Evolutionary conservation across 2,329 filamentous ascomycete genomes (phyloP).

Genomic region (Ramularia collo-cygni): DNA sequence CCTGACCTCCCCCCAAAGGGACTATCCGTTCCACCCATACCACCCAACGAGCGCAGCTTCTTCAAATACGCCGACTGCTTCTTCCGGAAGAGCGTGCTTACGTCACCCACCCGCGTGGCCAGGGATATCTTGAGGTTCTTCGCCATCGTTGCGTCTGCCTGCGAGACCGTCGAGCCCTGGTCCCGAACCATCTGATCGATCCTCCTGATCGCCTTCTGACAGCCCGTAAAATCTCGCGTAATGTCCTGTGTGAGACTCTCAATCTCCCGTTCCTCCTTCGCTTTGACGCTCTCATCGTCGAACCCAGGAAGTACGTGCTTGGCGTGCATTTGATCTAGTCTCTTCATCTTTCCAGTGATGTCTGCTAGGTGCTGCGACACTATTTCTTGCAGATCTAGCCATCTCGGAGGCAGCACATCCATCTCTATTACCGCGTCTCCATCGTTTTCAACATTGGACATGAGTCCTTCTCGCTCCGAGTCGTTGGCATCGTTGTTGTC

Average conservation of each 20-base stretch:
- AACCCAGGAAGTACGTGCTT: conserved; percentile 96
- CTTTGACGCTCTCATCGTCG: conserved; percentile 87
- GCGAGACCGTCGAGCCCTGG: conserved; percentile 64
- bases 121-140: conserved; percentile 91
- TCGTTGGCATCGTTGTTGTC: conserved; percentile 37
- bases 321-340: conserved; percentile 86
- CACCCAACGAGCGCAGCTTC: conserved; percentile 40
- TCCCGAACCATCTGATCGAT: conserved; percentile 84
- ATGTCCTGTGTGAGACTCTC: conserved; percentile 86
- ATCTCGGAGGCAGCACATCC: conserved; percentile 89
- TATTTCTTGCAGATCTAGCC: conserved; percentile 93
- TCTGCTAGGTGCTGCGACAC: conserved; percentile 75
- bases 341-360: conserved; percentile 74
- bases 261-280: conserved; percentile 80
- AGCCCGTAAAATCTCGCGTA: conserved; percentile 81
- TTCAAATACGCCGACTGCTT: conserved; percentile 96
- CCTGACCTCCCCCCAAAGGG: conserved; percentile 40
- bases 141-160: conserved; percentile 90
- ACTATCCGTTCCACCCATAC: conserved; percentile 33
- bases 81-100: conserved; percentile 87
- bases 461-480: conserved; percentile 68
- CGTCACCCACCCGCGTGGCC: conserved; percentile 80
- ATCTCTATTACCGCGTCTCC: conserved; percentile 97
- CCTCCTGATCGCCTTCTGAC: conserved; percentile 79
- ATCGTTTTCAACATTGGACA: conserved; percentile 65